Base-by-base conservation (phyloP, 2,329 filamentous ascomycete species). In the Pseudocercospora macadamiae region DNA sequence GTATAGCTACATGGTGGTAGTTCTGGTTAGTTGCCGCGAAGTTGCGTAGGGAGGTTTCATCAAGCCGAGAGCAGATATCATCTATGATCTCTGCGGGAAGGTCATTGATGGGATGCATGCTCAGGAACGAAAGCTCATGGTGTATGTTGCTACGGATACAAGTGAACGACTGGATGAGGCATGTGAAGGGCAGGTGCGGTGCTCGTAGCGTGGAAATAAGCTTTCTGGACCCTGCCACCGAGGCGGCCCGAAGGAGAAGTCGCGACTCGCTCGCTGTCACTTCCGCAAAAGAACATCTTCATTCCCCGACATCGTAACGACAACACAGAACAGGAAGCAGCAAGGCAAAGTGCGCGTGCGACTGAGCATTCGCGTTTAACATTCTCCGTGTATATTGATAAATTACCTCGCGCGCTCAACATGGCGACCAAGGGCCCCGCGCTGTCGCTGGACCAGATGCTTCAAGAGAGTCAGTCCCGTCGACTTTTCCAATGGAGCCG, bases 401-500 rank as follows among this genome's bases (percentile, higher is more conserved):
- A 39, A 51, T 26, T 47, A 14, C 36, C 23, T 30, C 21, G 42
- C 44, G 30, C 21, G 6, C 16, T 25, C 49, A 55, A 14, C 30
- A 65, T 65, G 63, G 61, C 61, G 34, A 57, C 55, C 58, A 36
- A 52, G 44, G 39, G 52, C 34, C 34, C 52, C 16, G 51, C 60
- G 21, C 56, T 34, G 26, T 63, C 60, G n/a, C 58, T 66, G 23
- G 60, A 66, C 34, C 51, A 61, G 36, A 55, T 64, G 60, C 62
- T 66, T 36, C 59, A 64, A 55, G 60, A 64, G 54, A 61, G 64
- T 66, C 32, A 60, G 64, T 47, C 4, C 25, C 12, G 1, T 42
- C 23, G 23, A 14, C 4, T 48, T 3, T 19, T n/a, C 26, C 6
- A 26, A n/a, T 26, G 25, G 25, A 37, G 30, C 25, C 18, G 8